Percentiles rank a stretch among this genome's conserved stretches.
These are phyloP conservation scores for Nicotiana undulata DNA, from an alignment of 257 asterid species.

Conservation along the genomic window DNA sequence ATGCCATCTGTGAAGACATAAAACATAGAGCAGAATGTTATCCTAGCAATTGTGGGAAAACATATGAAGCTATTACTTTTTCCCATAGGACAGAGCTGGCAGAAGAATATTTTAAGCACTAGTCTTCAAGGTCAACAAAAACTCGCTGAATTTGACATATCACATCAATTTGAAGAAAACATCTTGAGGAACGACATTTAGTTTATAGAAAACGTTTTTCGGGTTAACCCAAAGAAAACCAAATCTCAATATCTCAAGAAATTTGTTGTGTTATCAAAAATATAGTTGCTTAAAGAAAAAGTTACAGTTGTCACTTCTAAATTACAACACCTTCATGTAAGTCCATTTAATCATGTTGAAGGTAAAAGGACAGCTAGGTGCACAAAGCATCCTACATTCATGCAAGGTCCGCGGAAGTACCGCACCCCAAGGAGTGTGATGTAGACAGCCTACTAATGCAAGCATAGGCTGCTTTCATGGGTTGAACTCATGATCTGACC, in stretches of 20 bases:
- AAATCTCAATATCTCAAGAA: background rate
- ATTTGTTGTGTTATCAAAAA: background rate
- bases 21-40: slow-evolving; percentile 9
- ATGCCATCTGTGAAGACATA: slow-evolving; percentile 36
- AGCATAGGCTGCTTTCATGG: too few species aligned
- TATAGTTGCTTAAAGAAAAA: background rate
- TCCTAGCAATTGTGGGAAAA: background rate
- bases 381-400: too few species aligned
- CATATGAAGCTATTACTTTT: background rate
- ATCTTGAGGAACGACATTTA: background rate
- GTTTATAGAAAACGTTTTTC: background rate
- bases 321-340: background rate
- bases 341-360: background rate
- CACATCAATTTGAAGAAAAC: background rate
- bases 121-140: background rate
- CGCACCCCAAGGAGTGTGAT: too few species aligned
- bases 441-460: too few species aligned
- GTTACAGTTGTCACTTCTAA: background rate
- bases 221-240: background rate
- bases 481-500: too few species aligned
- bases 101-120: background rate
- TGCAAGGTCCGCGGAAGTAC: too few species aligned
- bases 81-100: background rate
- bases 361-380: background rate
- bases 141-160: background rate